phyloP scores from a whole-genome alignment of 768 basidiomycete genomes.

The Panaeolus cyanescens region DNA sequence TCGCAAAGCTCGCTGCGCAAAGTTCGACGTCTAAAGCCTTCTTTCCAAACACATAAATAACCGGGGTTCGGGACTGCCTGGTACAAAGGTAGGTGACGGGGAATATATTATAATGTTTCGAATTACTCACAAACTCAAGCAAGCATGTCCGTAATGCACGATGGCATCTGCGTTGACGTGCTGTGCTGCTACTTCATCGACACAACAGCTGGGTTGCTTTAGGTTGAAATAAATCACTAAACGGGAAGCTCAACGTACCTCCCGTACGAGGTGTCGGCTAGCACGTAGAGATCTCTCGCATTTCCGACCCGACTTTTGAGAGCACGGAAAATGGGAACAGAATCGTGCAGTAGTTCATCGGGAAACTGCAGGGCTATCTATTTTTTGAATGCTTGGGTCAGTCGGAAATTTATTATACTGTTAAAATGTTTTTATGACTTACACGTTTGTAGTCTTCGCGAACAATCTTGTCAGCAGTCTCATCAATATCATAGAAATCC shows the following conservation, averaged over 20 bases:
- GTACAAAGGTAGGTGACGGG: not conserved
- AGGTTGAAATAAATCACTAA: not conserved
- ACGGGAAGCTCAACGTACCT: conserved; percentile 52
- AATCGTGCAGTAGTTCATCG: conserved; percentile 86
- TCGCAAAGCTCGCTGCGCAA: conserved; percentile 46
- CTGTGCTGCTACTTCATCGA: conserved; percentile 93
- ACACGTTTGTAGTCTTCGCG: conserved; percentile 73
- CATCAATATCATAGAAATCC: conserved; percentile 74
- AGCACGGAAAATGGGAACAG: conserved; percentile 77
- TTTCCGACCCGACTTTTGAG: conserved; percentile 54
- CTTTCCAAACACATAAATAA: conserved; percentile 89
- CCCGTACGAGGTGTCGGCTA: conserved; percentile 98
- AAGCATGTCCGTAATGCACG: conserved; percentile 96
- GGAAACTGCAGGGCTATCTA: conserved; percentile 95
- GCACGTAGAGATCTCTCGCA: conserved; percentile 72
- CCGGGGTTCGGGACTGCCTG: conserved; percentile 86
- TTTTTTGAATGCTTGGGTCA: not conserved
- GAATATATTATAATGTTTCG: not conserved
- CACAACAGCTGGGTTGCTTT: conserved; percentile 75
- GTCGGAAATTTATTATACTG: not conserved
- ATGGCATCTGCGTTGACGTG: conserved; percentile 91
- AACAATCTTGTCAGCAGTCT: conserved; percentile 63
- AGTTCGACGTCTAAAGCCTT: conserved; percentile 57
- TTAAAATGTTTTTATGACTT: conserved; percentile 18
- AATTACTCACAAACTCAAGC: conserved; percentile 80